Base-by-base conservation (phyloP, 176 grass and related monocot genomes). In the Avena eriantha region DNA sequence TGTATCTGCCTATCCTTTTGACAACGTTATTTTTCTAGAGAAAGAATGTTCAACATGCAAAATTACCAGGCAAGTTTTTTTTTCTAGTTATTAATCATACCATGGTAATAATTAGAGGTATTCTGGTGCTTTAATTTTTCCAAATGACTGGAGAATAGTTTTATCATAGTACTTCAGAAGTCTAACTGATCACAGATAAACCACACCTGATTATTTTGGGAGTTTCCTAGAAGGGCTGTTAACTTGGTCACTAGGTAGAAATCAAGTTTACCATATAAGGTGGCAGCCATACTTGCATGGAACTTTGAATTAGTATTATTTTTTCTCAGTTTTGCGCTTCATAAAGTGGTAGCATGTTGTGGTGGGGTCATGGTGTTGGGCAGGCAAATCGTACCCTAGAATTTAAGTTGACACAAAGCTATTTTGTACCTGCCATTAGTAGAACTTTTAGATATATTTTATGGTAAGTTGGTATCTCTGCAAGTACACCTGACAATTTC, bases 11-110 rank as follows among this genome's bases (percentile, higher is more conserved):
- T 99, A 99, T 92, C 92, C 94, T 63, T 99, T 90, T 86, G 97
- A 99, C 61, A 82, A 91, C 66, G 41, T 96, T 68, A 96, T 99
- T 88, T 99, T 83, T 82, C 85, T 83, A 31, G 90, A 96, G 77
- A 99, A 92, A 95, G 90, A 94, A 93, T 99, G 97, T 86, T 89
- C 94, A 22, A 99, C 97, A 68, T 99, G 97, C 92, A 99, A 93
- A 64, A 93, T 99, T 88, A 86, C 82, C 76, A 96, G 93, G 97
- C 94, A 87, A 51, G 76, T 24, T 48, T 71, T 53, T 33, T 19
- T 19, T 11, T 50, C 77, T 84, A 22, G 45, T 55, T 31, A 73
- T 26, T 85, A 83, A 35, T 83, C 24, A 8, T 73, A 58, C 53
- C 41, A 85, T 65, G 18, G 47, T 77, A 29, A 76, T 64, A 77